Conservation (phyloP, 768 basidiomycete genomes). For the Zangia roseola region DNA sequence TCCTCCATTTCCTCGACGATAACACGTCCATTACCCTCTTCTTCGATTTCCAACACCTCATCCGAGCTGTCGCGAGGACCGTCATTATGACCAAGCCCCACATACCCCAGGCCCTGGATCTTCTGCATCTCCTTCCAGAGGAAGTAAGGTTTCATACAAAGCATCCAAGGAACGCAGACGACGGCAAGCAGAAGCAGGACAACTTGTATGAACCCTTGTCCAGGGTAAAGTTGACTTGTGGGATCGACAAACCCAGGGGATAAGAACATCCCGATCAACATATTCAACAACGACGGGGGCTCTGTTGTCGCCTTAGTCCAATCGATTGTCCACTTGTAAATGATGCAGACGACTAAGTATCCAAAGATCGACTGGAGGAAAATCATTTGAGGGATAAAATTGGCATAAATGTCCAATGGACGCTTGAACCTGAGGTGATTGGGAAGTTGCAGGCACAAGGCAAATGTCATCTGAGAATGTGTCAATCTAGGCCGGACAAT, state of each 20-base stretch:
- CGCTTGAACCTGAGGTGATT: slow-evolving; percentile 96
- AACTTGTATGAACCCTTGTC: slow-evolving; percentile 84
- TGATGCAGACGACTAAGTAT: slow-evolving; percentile 88
- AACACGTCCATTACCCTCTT: slow-evolving; percentile 75
- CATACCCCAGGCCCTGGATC: slow-evolving; percentile 82
- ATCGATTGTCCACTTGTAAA: slow-evolving; percentile 97
- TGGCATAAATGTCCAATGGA: slow-evolving; percentile 81
- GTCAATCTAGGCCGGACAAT: slow-evolving; percentile 9
- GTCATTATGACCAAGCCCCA: slow-evolving; percentile 60
- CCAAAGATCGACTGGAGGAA: slow-evolving; percentile 99
- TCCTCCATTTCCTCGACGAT: slow-evolving; percentile 73
- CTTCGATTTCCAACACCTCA: slow-evolving; percentile 69
- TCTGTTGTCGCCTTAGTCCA: slow-evolving; percentile 69
- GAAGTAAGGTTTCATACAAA: slow-evolving; percentile 89
- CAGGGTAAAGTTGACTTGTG: slow-evolving; percentile 72
- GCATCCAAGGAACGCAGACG: slow-evolving; percentile 93
- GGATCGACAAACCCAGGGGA: slow-evolving; percentile 78
- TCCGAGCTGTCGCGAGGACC: slow-evolving; percentile 56
- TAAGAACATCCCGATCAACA: slow-evolving; percentile 96
- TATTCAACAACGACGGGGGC: slow-evolving; percentile 91
- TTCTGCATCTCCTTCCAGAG: slow-evolving; percentile 87
- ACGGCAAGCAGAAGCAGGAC: slow-evolving; percentile 74
- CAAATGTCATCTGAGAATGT: slow-evolving; percentile 88
- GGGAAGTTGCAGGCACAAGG: slow-evolving; percentile 91
- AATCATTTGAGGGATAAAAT: slow-evolving; percentile 96